These are phyloP conservation scores for Wickerhamomyces alni DNA, from an alignment of 805 yeast genomes.

Conservation along the genomic window DNA sequence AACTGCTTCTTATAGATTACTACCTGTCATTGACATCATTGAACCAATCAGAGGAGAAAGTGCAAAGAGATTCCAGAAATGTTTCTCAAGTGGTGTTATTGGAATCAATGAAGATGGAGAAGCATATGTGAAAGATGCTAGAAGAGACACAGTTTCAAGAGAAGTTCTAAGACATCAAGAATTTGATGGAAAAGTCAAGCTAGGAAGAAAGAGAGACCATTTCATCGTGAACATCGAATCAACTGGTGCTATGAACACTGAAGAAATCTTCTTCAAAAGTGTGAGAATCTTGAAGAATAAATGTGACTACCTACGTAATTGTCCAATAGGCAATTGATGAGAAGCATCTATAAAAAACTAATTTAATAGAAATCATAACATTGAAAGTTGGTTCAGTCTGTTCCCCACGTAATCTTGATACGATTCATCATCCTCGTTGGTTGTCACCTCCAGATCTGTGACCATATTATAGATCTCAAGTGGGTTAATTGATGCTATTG, in stretches of 20 bases:
- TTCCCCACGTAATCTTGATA: slow-evolving; percentile 12
- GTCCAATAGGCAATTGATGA: slow-evolving; percentile 54
- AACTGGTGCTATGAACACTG: slow-evolving; percentile 96
- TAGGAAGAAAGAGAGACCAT: slow-evolving; percentile 89
- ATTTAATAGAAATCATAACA: slow-evolving; percentile 10
- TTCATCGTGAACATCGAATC: slow-evolving; percentile 93
- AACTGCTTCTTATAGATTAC: slow-evolving; percentile 89
- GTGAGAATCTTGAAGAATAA: slow-evolving; percentile 81
- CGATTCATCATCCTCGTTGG: background rate
- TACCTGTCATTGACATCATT: slow-evolving; percentile 79
- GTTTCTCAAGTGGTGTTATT: slow-evolving; percentile 92
- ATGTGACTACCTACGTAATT: slow-evolving; percentile 70
- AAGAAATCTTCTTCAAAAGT: slow-evolving; percentile 89
- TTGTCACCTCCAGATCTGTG: slow-evolving; percentile 11
- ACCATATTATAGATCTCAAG: slow-evolving; percentile 21
- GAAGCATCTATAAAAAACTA: background rate
- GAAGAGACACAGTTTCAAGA: slow-evolving; percentile 95
- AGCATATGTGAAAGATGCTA: slow-evolving; percentile 81
- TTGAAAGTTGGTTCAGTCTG: slow-evolving; percentile 4
- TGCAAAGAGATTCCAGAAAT: slow-evolving; percentile 75
- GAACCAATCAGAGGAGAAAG: slow-evolving; percentile 70
- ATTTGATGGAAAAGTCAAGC: slow-evolving; percentile 79
- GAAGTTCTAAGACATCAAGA: slow-evolving; percentile 93
- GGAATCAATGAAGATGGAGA: slow-evolving; percentile 59
- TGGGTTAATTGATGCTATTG: slow-evolving; percentile 31